phyloP scores from a whole-genome alignment of 139 green algal genomes.

The Parachlorella kessleri region DNA sequence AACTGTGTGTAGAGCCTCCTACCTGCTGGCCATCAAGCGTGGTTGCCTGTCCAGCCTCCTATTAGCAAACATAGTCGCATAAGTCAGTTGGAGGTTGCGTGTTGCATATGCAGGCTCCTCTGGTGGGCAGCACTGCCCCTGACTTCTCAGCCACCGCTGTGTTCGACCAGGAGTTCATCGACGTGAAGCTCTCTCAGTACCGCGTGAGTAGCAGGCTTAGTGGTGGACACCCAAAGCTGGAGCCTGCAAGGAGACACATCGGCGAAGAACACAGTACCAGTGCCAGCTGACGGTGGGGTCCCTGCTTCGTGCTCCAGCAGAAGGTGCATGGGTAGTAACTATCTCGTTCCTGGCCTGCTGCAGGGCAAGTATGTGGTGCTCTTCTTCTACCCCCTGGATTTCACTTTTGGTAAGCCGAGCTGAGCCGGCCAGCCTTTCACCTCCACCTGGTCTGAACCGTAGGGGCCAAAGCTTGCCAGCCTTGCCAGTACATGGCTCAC shows the following conservation, averaged over 20 bases:
- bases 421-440: neutral
- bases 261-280: no score
- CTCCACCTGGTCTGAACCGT: neutral
- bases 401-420: slow-evolving; percentile 65
- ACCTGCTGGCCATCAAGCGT: no score
- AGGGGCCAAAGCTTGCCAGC: no score
- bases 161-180: slow-evolving; percentile 95
- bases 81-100: neutral
- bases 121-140: slow-evolving; percentile 85
- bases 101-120: slow-evolving; percentile 25
- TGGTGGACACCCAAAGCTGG: neutral
- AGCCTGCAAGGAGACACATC: no score
- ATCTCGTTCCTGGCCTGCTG: no score
- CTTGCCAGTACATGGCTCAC: no score
- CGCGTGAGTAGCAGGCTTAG: slow-evolving; percentile 44
- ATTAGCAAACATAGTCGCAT: neutral
- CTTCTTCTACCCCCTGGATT: slow-evolving; percentile 99
- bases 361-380: slow-evolving; percentile 98
- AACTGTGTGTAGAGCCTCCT: neutral
- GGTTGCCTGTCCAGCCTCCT: neutral
- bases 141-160: slow-evolving; percentile 94
- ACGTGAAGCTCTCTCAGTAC: slow-evolving; percentile 91
- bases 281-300: no score
- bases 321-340: no score
- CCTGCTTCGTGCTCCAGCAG: no score